Base-by-base conservation (phyloP, 352 stramenopile genomes). In the Phytophthora pseudosyringae region DNA sequence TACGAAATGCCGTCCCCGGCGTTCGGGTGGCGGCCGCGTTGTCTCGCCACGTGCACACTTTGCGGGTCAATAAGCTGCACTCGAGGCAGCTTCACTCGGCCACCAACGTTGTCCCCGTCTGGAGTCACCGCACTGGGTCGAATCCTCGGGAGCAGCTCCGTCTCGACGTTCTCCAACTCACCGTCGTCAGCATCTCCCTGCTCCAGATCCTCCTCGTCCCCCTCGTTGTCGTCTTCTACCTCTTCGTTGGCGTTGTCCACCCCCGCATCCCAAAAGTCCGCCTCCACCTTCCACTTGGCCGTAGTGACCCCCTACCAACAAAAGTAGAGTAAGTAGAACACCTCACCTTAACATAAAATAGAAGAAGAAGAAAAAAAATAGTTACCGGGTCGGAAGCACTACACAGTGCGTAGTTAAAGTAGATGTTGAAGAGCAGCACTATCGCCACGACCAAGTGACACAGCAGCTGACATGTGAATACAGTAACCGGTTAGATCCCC, bases 401-500 rank as follows among this genome's bases (percentile, higher is more conserved):
- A 46, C 83, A 89, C 16, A 91, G 59, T 15, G 75, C 77, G 59
- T 91, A 91, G 69, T 91, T 91, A 75, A 90, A 90, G 59, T 86
- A 86, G 32, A 90, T 85, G 47, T 88, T 89, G 55, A 85, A 86
- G 4, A 83, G 59, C 55, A 86, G 62, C 25, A 75, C 64, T 45
- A 80, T 54, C 29, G 71, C 44, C 16, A 68, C 38, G 33, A 58
- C 29, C 43, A 73, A 58, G 55, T 86, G 80, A 32, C 56, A 43
- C 6, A 71, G 41, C 18, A 85, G 54, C 69, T 88, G 43, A 21
- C 21, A 21, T 21, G 21, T 21, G 25, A 25, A 43, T 12, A 45
- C 3, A 48, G 31, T 32, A 18, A 29, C 8, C 11, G 21, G 36
- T 59, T 41, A 60, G 16, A 52, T 45, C 2, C 12, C 5, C 2